Percentiles rank a stretch among this genome's conserved stretches.
Evolutionary conservation across 2,329 filamentous ascomycete species (phyloP).

Genomic region (Helotiales sp.): DNA sequence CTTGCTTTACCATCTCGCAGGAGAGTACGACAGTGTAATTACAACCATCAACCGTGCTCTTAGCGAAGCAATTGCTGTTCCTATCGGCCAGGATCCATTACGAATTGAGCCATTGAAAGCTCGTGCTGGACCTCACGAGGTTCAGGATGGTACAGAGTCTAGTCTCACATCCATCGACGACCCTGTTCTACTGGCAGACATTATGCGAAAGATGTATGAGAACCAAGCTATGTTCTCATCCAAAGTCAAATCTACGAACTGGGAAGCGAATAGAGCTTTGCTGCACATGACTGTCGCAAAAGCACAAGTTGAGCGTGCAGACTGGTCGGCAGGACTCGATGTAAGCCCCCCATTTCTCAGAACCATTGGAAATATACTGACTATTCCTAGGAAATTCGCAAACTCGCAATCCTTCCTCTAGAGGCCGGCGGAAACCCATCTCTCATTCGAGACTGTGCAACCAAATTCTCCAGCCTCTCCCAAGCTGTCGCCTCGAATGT

Average conservation of each 20-base stretch:
- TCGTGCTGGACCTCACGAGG: constrained; percentile 17
- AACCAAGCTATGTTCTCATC: constrained; percentile 59
- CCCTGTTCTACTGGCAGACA: constrained; percentile 60
- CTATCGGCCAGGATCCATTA: constrained; percentile 79
- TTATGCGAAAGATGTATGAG: constrained; percentile 63
- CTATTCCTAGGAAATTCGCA: constrained; percentile 63
- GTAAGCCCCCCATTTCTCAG: constrained; percentile 45
- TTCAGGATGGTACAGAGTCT: constrained; percentile 41
- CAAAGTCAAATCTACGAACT: constrained; percentile 57
- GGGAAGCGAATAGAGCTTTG: constrained; percentile 58
- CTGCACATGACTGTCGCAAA: constrained; percentile 63
- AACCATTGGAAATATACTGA: constrained; percentile 23
- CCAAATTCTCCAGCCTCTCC: constrained; percentile 76
- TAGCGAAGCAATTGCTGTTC: constrained; percentile 83
- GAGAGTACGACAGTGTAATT: constrained; percentile 94
- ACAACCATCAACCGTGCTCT: constrained; percentile 85
- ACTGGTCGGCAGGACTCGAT: constrained; percentile 63
- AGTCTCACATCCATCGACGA: constrained; percentile 69
- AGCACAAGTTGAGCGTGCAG: constrained; percentile 54
- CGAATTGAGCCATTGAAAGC: constrained; percentile 59
- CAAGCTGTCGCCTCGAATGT: constrained; percentile 85
- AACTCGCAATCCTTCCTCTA: constrained; percentile 77
- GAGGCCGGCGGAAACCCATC: constrained; percentile 72
- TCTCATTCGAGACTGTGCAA: constrained; percentile 75
- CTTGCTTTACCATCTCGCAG: constrained; percentile 88